A percentile compares a stretch with the other conserved stretches of the same genome.
Conservation (phyloP, 306 rosid genomes). For the Elaeagnus macrophylla region DNA sequence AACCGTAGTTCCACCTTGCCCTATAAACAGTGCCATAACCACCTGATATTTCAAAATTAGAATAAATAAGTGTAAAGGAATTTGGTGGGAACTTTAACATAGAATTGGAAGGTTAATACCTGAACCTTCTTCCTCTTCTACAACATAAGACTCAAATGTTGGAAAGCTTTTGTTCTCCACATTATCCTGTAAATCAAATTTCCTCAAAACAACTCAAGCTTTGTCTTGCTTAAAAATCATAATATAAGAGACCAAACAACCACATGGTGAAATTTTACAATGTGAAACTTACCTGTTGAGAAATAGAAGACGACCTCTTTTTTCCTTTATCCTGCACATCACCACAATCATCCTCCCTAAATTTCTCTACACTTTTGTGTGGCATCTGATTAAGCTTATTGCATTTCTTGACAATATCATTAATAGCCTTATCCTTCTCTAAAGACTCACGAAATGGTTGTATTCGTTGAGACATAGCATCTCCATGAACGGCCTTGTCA, state of each 20-base stretch:
- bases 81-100: not conserved
- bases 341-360: conserved; percentile 12
- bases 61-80: not conserved
- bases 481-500: conserved; percentile 8
- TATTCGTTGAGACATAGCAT: conserved; percentile 9
- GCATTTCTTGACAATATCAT: conserved; percentile 12
- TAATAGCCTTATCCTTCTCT: conserved; percentile 9
- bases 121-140: conserved; percentile 78
- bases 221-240: not conserved
- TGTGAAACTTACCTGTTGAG: conserved; percentile 22
- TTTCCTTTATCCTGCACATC: conserved; percentile 18
- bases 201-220: not conserved
- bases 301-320: conserved; percentile 8
- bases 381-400: conserved; percentile 11
- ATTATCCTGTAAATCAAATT: conserved; percentile 34
- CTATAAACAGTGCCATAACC: conserved; percentile 81
- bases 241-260: not conserved
- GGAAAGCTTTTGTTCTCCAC: conserved; percentile 40
- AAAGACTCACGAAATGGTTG: conserved; percentile 9
- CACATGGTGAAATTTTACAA: not conserved
- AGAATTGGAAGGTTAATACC: conserved; percentile 27
- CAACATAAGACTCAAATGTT: conserved; percentile 34
- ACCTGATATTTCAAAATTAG: conserved; percentile 27
- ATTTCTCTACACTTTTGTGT: conserved; percentile 11
- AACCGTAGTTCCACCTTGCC: conserved; percentile 41